Percentiles rank a stretch among this genome's conserved stretches.
Conservation (phyloP, 2,329 filamentous ascomycete genomes). For the Verticillium nubilum region DNA sequence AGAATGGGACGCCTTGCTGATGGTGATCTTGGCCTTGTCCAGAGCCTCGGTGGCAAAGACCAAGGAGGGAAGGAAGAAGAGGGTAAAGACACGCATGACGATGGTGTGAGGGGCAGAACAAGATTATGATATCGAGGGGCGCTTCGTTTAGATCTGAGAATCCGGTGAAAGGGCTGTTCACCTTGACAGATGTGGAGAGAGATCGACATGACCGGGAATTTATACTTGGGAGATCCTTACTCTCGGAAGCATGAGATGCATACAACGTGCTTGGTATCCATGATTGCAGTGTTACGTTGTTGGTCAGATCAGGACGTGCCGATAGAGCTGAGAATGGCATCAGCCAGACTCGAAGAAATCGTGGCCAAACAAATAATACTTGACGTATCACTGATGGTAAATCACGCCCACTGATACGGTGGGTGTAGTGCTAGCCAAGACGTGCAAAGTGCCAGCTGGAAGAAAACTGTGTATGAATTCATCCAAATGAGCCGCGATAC, state of each 20-base stretch:
- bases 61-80: constrained; percentile 1
- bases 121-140: background rate
- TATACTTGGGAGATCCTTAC: background rate
- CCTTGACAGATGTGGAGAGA: background rate
- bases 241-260: background rate
- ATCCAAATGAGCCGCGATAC: background rate
- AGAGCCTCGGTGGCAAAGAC: constrained; percentile 2
- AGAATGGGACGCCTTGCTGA: constrained; percentile 4
- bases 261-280: background rate
- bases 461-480: background rate
- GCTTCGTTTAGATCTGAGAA: background rate
- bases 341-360: background rate
- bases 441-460: background rate
- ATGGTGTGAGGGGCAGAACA: background rate
- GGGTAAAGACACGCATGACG: background rate
- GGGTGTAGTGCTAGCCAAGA: background rate
- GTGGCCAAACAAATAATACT: background rate
- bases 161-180: background rate
- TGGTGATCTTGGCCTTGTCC: constrained; percentile 5
- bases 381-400: background rate
- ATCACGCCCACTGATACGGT: background rate
- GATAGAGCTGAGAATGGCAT: background rate
- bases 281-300: background rate
- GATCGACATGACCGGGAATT: background rate
- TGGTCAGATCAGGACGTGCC: background rate